Evolutionary conservation across 805 yeast species (phyloP), one percentile per base, ranked within the genome.

Genomic region (Yarrowia keelungensis): DNA sequence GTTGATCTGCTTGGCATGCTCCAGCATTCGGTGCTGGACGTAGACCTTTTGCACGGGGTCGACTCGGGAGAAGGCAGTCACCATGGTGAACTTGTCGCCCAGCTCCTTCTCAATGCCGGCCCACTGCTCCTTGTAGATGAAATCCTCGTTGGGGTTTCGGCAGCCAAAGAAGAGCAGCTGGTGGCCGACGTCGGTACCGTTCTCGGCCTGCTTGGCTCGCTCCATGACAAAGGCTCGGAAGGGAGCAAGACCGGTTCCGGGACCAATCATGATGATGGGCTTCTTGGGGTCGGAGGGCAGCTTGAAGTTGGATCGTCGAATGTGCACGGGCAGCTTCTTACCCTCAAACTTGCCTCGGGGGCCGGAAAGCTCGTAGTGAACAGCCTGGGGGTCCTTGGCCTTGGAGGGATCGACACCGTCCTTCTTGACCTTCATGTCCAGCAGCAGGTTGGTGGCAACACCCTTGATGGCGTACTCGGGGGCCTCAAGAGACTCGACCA

Each of bases 241-340:
- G 71, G 99, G 99, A 10, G 99, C 98, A 64, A 94, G 94, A 78
- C 99, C 99, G 3, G 99, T 95, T 72, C 99, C 99, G 56, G 99
- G 98, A 38, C 99, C 99, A 75, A 94, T 85, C 89, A 93, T 86
- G 74, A 94, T 92, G 26, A 94, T 84, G 16, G 98, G 98, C 41
- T 88, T 86, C 3, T 85, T 79, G 41, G 96, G 89, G 76, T 91
- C 91, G 8, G 92, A 83, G 22, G 99, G 99, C 72, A 95, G 83
- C 82, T 92, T 93, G 83, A 94, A 95, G 69, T 94, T 90, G 8
- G 98, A 93, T 79, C 95, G 92, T 80, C 98, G 91, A 58, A 95
- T 89, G 77, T 93, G 97, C 50, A 95, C 89, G 5, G 98, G 98
- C 67, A 92, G 82, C 75, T 89, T 90, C 56, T 77, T 73, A n/a